Evolutionary conservation across 2,329 filamentous ascomycete species (phyloP), one percentile per base, ranked within the genome.

Genomic region (Aureobasidium sp.): DNA sequence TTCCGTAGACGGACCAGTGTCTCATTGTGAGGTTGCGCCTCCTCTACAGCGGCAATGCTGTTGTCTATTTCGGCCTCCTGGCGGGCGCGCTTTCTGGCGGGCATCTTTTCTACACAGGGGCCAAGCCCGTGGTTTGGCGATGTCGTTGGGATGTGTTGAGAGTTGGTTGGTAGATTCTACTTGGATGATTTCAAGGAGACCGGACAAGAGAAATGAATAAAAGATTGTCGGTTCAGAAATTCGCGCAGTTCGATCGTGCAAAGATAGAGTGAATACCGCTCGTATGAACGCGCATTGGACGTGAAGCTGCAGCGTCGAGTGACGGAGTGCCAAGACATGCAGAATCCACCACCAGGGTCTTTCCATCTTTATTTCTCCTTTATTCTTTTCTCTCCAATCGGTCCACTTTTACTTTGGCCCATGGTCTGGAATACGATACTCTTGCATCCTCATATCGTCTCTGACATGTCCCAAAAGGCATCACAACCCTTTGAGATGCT

Each of bases 1-100:
- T 90, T 94, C 66, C 93, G 86, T 67, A 97, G 83, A 67, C 82
- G 86, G 63, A 85, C 78, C 32, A 95, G 79, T 61, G 85, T 69
- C 74, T 73, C 73, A 75, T 70, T 70, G 20, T 64, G 48, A 12
- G 62, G 46, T 51, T 57, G 51, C n/a, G 55, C 53, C 46, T 63
- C 52, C 13, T 63, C 56, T 9, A 51, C 43, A 32, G 62, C 59
- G 47, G 61, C 59, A 24, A 61, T 34, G 46, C 60, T 64, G 51
- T 73, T 66, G 65, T 76, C 75, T 65, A 78, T 73, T 51, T 80
- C 76, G 67, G 77, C 76, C 71, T 83, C 82, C 73, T 81, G 81
- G 71, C 79, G 75, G 68, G 73, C 77, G 71, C 81, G 79, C 75
- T 83, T 84, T 74, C 81, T 79, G 74, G 81, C 77, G 69, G 76